Percentiles rank a stretch among this genome's conserved stretches.
phyloP scores from a whole-genome alignment of 768 basidiomycete genomes.

The Lentinus tigrinus region DNA sequence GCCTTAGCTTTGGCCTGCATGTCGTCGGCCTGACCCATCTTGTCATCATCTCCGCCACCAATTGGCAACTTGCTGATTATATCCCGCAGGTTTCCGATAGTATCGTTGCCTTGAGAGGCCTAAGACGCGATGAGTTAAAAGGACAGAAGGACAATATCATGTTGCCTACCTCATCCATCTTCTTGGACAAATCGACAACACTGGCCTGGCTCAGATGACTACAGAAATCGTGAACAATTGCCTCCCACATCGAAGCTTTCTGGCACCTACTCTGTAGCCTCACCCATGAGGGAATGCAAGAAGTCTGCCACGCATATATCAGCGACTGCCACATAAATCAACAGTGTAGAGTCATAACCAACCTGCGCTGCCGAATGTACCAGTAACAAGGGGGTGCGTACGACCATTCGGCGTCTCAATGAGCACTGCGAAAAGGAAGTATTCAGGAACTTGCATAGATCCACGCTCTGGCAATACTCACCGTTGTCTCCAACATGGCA shows the following conservation, averaged over 20 bases:
- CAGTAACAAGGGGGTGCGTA: conserved; percentile 65
- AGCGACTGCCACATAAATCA: background rate
- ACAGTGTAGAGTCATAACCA: background rate
- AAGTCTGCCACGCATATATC: conserved; percentile 50
- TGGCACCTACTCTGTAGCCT: conserved; percentile 55
- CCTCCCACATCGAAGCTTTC: background rate
- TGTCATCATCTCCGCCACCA: conserved; percentile 48
- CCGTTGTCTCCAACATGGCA: conserved; percentile 74
- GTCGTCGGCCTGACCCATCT: conserved; percentile 52
- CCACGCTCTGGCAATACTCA: conserved; percentile 10
- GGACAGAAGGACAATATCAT: background rate
- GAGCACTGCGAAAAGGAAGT: conserved; percentile 10
- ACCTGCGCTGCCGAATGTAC: conserved; percentile 52
- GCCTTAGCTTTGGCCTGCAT: conserved; percentile 56
- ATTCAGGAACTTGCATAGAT: background rate
- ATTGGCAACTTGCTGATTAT: conserved; percentile 51
- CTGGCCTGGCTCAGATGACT: conserved; percentile 61
- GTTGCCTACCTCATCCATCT: conserved; percentile 39
- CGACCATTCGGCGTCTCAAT: conserved; percentile 54
- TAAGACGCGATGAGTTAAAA: background rate
- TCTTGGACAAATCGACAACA: conserved; percentile 54
- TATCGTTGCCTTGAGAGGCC: conserved; percentile 33
- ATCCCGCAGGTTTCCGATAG: conserved; percentile 36
- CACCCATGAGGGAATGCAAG: conserved; percentile 61
- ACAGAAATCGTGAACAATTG: background rate